Conservation (phyloP, 2,329 filamentous ascomycete species). For the Epichloe festucae region DNA sequence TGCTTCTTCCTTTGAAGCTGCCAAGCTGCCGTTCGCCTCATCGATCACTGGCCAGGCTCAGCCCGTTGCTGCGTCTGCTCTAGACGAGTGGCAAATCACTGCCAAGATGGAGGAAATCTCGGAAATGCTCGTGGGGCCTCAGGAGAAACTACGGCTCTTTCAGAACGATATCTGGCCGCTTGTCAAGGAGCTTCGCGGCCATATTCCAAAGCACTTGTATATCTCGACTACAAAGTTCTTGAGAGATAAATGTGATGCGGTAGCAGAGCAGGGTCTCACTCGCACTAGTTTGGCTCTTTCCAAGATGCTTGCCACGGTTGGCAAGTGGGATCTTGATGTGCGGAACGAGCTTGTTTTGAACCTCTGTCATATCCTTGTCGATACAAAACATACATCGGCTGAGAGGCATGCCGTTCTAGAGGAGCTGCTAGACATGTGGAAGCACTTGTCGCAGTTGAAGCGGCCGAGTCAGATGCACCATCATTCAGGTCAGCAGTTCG, state of each 20-base stretch:
- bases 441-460: slow-evolving; percentile 22
- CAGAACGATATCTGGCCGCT: slow-evolving; percentile 18
- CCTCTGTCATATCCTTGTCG: slow-evolving; percentile 16
- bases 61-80: slow-evolving; percentile 4
- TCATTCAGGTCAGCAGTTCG: slow-evolving; percentile 12
- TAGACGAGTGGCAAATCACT: slow-evolving; percentile 18
- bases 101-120: slow-evolving; percentile 17
- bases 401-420: slow-evolving; percentile 11
- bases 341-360: slow-evolving; percentile 20
- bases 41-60: not conserved
- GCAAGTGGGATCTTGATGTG: slow-evolving; percentile 14
- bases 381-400: slow-evolving; percentile 6
- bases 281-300: slow-evolving; percentile 14
- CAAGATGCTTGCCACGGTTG: slow-evolving; percentile 13
- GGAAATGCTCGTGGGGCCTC: slow-evolving; percentile 3
- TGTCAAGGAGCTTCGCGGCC: slow-evolving; percentile 14
- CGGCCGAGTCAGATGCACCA: slow-evolving; percentile 13
- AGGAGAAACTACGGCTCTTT: slow-evolving; percentile 15
- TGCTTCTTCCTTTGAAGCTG: not conserved
- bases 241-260: slow-evolving; percentile 7
- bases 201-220: slow-evolving; percentile 18
- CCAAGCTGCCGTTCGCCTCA: not conserved
- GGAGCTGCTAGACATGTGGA: slow-evolving; percentile 24
- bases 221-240: slow-evolving; percentile 12
- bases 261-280: slow-evolving; percentile 8